Conservation (phyloP, 2,329 filamentous ascomycete genomes). For the Nectriaceae sp. region DNA sequence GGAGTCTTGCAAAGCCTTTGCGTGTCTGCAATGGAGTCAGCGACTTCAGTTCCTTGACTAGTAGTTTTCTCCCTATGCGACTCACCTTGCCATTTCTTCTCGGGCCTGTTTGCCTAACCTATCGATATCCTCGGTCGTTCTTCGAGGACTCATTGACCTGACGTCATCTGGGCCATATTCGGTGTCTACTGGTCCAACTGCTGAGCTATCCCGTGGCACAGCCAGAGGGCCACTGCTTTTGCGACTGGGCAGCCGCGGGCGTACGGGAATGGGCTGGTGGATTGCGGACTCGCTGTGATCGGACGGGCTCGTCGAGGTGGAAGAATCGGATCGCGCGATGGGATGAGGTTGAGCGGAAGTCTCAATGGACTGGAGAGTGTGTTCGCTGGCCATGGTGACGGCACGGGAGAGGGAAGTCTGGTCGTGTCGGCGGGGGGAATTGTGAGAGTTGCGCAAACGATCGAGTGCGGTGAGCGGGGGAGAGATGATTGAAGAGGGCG, state of each 20-base stretch:
- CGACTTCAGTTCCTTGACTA: too few relatives aligned
- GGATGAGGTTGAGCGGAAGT: conserved; percentile 29
- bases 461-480: too few relatives aligned
- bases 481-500: not conserved
- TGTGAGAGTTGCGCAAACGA: not conserved
- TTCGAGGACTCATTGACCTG: conserved; percentile 88
- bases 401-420: not conserved
- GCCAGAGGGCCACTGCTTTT: conserved; percentile 84
- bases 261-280: conserved; percentile 53
- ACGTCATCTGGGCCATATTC: conserved; percentile 86
- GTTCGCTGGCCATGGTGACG: conserved; percentile 24
- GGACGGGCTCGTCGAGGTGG: conserved; percentile 34
- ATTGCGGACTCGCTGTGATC: conserved; percentile 43
- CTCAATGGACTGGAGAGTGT: conserved; percentile 25
- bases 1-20: conserved; percentile 84
- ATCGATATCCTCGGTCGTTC: conserved; percentile 89
- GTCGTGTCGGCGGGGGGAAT: not conserved
- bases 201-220: conserved; percentile 73
- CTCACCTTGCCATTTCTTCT: conserved; percentile 61
- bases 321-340: conserved; percentile 43
- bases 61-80: too few relatives aligned
- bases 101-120: conserved; percentile 82
- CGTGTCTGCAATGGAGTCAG: conserved; percentile 63
- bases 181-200: conserved; percentile 71
- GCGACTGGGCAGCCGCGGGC: conserved; percentile 70